Evolutionary conservation across 805 yeast species (phyloP).

Genomic region (Hagleromyces aurorensis): DNA sequence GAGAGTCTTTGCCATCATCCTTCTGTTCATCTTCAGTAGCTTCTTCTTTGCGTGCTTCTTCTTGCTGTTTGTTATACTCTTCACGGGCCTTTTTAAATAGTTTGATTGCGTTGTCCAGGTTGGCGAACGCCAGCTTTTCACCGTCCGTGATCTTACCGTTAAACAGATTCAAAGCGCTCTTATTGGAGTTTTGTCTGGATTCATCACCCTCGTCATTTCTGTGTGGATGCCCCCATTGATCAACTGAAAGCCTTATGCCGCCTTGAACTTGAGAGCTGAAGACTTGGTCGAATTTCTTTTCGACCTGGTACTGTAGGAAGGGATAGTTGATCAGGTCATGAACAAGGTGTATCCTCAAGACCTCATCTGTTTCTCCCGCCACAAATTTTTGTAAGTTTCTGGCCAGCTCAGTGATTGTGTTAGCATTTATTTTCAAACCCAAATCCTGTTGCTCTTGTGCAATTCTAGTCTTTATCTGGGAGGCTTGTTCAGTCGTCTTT

Average conservation of each 20-base stretch:
- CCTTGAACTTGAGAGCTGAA: conserved; percentile 70
- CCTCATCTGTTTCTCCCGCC: conserved; percentile 41
- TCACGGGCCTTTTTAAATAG: conserved; percentile 30
- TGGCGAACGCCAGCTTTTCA: conserved; percentile 81
- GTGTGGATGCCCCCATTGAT: conserved; percentile 40
- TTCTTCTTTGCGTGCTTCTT: conserved; percentile 11
- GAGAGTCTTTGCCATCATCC: conserved; percentile 1
- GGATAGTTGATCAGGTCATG: conserved; percentile 56
- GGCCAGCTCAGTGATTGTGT: conserved; percentile 27
- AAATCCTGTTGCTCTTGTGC: conserved; percentile 32
- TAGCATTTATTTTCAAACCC: conserved; percentile 20
- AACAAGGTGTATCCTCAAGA: conserved; percentile 53
- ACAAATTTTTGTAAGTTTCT: conserved; percentile 27
- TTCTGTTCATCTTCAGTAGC: conserved; percentile 15
- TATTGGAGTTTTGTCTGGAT: conserved; percentile 1
- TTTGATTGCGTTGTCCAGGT: conserved; percentile 66
- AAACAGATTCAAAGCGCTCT: conserved; percentile 48
- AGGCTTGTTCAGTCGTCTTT: conserved; percentile 41
- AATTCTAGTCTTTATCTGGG: conserved; percentile 32
- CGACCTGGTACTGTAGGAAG: conserved; percentile 34
- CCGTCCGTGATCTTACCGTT: conserved; percentile 75
- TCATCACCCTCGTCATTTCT: conserved; percentile 14
- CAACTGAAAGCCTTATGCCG: conserved; percentile 54
- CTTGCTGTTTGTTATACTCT: conserved; percentile 22
- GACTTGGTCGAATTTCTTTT: conserved; percentile 50